Evolutionary conservation across 2,329 filamentous ascomycete species (phyloP).

Genomic region (Calonectria naviculata): DNA sequence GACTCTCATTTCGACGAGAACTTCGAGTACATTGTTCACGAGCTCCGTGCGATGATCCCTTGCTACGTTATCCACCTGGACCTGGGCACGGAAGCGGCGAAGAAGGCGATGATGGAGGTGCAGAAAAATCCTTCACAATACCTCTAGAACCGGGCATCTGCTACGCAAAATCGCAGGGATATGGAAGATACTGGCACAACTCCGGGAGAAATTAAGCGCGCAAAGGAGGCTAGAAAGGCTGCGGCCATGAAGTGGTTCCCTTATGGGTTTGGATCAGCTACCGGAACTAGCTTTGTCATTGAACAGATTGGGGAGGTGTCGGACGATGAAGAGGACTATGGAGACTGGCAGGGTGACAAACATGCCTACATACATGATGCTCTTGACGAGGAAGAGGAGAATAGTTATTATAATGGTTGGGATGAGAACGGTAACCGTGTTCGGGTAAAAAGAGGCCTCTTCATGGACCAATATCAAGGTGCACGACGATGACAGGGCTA

Average conservation of each 20-base stretch:
- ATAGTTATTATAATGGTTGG: not conserved
- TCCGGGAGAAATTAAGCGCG: conserved; percentile 49
- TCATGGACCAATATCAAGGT: conserved; percentile 29
- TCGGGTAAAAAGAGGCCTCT: conserved; percentile 8
- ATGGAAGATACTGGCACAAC: conserved; percentile 10
- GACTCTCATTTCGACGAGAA: conserved; percentile 52
- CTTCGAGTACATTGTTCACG: conserved; percentile 57
- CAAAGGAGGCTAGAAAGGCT: conserved; percentile 51
- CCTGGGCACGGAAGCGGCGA: conserved; percentile 46
- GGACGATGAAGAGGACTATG: conserved; percentile 56
- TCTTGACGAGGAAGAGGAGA: not conserved
- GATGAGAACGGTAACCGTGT: conserved; percentile 19
- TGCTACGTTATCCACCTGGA: conserved; percentile 59
- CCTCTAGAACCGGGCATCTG: not conserved
- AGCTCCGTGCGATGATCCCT: conserved; percentile 54
- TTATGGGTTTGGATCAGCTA: conserved; percentile 57
- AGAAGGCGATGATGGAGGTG: conserved; percentile 31
- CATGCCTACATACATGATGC: conserved; percentile 28
- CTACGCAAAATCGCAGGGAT: not conserved
- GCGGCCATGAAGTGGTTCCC: conserved; percentile 58
- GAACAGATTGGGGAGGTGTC: conserved; percentile 56
- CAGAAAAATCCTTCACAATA: conserved; percentile 25
- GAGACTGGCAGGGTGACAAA: conserved; percentile 49
- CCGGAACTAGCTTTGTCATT: conserved; percentile 54
- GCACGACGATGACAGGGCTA: not conserved